Evolutionary conservation across 768 basidiomycete species (phyloP), one percentile per base, ranked within the genome.

Genomic region (Boletus eberwhitei): DNA sequence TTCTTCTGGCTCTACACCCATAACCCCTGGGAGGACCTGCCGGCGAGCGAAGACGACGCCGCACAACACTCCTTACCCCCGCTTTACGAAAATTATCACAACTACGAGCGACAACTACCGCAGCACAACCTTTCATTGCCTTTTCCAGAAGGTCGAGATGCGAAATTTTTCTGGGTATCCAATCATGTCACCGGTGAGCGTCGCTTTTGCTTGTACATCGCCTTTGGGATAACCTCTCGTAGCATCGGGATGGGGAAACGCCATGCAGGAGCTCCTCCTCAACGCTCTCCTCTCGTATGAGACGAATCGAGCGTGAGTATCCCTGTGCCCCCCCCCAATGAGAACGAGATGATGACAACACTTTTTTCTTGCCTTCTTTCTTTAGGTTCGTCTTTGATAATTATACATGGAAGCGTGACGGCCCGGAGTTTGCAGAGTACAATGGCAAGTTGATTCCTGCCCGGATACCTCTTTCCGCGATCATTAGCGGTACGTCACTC

Each of bases 181-280:
- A 81, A 81, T 44, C 80, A 84, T 59, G 77, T 73, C 16, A 65
- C 63, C 5, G 64, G 79, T 76, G 44, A 59, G 74, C 60, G 8
- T 19, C 12, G 4, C 3, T 13, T 38, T 22, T 11, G 3, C n/a
- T 24, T 4, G 5, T 13, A 1, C 29, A 1, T 32, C 26, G 1
- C 22, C 24, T 8, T 7, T 5, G 4, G 19, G 4, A 16, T 62
- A 6, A 53, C 34, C n/a, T 16, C 12, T 54, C 9, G 14, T 43
- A 81, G 81, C 62, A 9, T 73, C 76, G 40, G 85, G 85, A 4
- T 86, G 82, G 82, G 84, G 84, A 3, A 87, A 87, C 50, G 74
- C 68, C 9, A 71, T 85, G 73, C 81, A 86, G 55, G 84, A 85
- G 54, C 75, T 82, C 53, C 49, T 85, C 4, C 59, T 85, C 44